Conservation (phyloP, 768 basidiomycete genomes). For the Leccinellum rugosiceps region DNA sequence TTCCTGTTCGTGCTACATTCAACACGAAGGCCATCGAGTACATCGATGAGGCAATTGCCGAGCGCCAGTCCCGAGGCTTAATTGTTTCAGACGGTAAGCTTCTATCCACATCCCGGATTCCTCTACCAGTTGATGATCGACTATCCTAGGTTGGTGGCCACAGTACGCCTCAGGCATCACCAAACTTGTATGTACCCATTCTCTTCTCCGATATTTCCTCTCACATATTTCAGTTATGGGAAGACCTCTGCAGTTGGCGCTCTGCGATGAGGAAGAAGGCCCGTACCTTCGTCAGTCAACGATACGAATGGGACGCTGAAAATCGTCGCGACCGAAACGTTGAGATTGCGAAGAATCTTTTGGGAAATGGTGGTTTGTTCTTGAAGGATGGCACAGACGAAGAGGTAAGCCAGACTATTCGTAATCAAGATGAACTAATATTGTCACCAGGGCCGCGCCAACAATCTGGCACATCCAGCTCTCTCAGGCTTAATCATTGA, state of each 20-base stretch:
- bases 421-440: not conserved
- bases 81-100: not conserved
- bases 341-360: not conserved
- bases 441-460: not conserved
- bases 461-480: conserved; percentile 4
- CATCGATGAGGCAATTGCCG: not conserved
- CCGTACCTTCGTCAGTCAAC: not conserved
- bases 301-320: not conserved
- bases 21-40: not conserved
- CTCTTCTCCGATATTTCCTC: not conserved
- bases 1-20: not conserved
- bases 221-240: not conserved
- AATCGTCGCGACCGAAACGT: not conserved
- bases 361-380: not conserved
- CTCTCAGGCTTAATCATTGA: conserved; percentile 1
- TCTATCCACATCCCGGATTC: not conserved
- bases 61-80: not conserved
- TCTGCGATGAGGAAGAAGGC: conserved; percentile 2
- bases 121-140: not conserved
- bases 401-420: not conserved
- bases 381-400: not conserved
- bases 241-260: not conserved
- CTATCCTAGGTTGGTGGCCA: conserved; percentile 2
- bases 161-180: not conserved
- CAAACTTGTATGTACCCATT: not conserved